Percentiles rank a stretch among this genome's conserved stretches.
These are phyloP conservation scores for Zangia roseola DNA, from an alignment of 768 basidiomycete species.

Conservation along the genomic window DNA sequence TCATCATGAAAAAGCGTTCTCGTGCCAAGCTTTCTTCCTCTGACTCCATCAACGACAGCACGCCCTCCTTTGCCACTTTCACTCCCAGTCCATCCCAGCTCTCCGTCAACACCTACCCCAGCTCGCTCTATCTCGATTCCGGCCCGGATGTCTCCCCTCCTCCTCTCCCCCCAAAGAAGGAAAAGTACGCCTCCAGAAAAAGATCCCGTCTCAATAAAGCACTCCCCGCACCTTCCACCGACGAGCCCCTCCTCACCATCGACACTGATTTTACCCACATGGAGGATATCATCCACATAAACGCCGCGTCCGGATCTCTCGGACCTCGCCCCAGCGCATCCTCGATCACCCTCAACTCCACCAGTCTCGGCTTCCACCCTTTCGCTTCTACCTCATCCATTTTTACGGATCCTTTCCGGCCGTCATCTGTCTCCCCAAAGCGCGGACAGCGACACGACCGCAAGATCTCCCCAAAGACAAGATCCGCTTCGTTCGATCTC, in stretches of 20 bases:
- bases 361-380: conserved; percentile 39
- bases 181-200: conserved; percentile 21
- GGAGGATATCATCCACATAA: conserved; percentile 73
- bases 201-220: conserved; percentile 24
- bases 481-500: conserved; percentile 8
- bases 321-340: conserved; percentile 20
- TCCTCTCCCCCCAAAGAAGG: conserved; percentile 25
- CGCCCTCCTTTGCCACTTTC: conserved; percentile 36
- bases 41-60: conserved; percentile 26
- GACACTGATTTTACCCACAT: conserved; percentile 52
- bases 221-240: conserved; percentile 22
- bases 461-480: conserved; percentile 55
- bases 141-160: conserved; percentile 10
- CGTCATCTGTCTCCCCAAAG: conserved; percentile 16
- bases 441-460: conserved; percentile 30
- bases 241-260: conserved; percentile 23
- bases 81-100: conserved; percentile 36
- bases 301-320: conserved; percentile 7
- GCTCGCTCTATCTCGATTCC: background rate
- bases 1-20: conserved; percentile 40
- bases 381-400: conserved; percentile 38
- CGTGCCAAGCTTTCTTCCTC: conserved; percentile 40
- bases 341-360: conserved; percentile 21
- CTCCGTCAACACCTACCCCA: conserved; percentile 22
- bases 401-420: conserved; percentile 40